Evolutionary conservation across 2,329 filamentous ascomycete genomes (phyloP).

Genomic region (Cucurbitaria berberidis): DNA sequence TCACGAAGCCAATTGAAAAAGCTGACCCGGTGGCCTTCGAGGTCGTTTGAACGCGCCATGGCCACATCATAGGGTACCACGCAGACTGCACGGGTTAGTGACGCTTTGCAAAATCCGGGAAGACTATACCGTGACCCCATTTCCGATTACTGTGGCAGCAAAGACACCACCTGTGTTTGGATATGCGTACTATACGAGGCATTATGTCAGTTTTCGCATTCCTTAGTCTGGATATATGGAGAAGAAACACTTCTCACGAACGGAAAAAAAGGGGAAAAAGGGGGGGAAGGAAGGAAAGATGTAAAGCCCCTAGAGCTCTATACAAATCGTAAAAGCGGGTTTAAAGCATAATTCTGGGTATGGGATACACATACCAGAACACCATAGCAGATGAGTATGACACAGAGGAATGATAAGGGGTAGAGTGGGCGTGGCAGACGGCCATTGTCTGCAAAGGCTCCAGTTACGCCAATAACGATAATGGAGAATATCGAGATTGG

Average conservation of each 20-base stretch:
- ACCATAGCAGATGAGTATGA: constrained; percentile 53
- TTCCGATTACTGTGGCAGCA: constrained; percentile 34
- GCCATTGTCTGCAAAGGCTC: constrained; percentile 29
- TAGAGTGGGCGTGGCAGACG: constrained; percentile 50
- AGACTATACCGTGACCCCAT: constrained; percentile 10
- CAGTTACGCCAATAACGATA: constrained; percentile 47
- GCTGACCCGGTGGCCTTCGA: constrained; percentile 49
- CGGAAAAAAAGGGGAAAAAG: too few relatives aligned
- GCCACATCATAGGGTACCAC: constrained; percentile 46
- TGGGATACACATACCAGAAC: constrained; percentile 8
- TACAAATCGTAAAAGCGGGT: too few relatives aligned
- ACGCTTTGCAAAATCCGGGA: background rate
- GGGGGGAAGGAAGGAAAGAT: too few relatives aligned
- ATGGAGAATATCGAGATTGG: constrained; percentile 69
- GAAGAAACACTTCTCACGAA: too few relatives aligned
- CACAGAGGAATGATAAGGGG: constrained; percentile 51
- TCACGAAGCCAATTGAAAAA: constrained; percentile 54
- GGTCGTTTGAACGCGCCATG: constrained; percentile 48
- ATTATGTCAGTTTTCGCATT: background rate
- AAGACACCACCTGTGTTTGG: constrained; percentile 52
- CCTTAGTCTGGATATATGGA: background rate
- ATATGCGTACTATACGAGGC: constrained; percentile 12
- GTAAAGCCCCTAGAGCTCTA: too few relatives aligned
- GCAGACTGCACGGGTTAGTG: constrained; percentile 1
- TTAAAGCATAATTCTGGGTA: too few relatives aligned